These are phyloP conservation scores for Camelina sativa DNA, from an alignment of 345 rosid species.

Conservation along the genomic window DNA sequence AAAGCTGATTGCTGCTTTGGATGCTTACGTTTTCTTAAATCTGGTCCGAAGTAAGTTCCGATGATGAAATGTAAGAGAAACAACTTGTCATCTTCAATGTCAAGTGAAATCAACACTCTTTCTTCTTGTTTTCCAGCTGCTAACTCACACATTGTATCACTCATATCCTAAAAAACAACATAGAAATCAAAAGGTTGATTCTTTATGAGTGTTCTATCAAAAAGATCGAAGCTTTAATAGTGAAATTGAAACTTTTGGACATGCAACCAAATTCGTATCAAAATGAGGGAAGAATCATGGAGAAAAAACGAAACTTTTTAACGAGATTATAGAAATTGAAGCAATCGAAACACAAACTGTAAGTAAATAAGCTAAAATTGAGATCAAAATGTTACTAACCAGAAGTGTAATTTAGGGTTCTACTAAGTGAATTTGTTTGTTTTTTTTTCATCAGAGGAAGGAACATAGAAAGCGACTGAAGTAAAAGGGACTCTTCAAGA, in stretches of 20 bases:
- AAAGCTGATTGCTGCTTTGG: conserved; percentile 45
- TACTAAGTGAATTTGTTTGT: background rate
- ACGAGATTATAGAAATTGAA: background rate
- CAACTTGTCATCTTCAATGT: conserved; percentile 42
- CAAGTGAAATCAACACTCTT: conserved; percentile 13
- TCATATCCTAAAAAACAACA: conserved; percentile 27
- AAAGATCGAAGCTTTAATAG: conserved; percentile 1
- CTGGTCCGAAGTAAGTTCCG: conserved; percentile 45
- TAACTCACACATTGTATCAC: conserved; percentile 23
- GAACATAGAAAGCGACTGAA: background rate
- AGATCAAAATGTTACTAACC: conserved; percentile 25
- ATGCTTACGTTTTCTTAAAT: conserved; percentile 33
- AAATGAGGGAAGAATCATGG: background rate
- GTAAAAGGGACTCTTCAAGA: too few species aligned
- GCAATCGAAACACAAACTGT: background rate
- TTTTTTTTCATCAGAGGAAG: background rate
- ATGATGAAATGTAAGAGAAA: conserved; percentile 41
- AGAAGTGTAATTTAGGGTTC: conserved; percentile 30
- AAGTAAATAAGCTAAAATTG: background rate
- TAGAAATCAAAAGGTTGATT: background rate
- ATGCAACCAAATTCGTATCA: conserved; percentile 14
- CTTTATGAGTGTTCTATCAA: background rate
- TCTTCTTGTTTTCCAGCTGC: conserved; percentile 14
- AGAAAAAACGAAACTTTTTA: background rate
- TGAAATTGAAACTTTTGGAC: background rate